Evolutionary conservation across 2,329 filamentous ascomycete genomes (phyloP), one percentile per base, ranked within the genome.

Genomic region (Sporothrix pallida): DNA sequence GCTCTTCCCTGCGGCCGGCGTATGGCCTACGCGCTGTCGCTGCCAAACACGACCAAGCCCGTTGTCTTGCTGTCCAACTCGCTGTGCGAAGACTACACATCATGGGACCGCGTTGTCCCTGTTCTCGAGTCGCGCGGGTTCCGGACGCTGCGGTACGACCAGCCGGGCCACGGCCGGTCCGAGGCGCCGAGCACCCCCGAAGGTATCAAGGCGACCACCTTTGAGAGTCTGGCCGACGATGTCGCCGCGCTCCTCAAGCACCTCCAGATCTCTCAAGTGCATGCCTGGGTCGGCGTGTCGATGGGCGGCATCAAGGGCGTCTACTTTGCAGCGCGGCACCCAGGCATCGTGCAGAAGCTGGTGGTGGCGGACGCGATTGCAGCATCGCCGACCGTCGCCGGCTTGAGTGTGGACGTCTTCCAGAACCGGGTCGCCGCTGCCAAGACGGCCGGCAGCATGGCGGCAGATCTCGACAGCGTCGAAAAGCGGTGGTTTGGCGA

Each of bases 231-330:
- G 10, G 58, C 70, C 23, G 58, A 63, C 56, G 70, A 84, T 68
- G 81, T 84, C 0, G 72, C 77, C 56, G 73, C 78, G n/a, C 80
- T 85, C 4, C 76, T 85, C 0, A 63, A 75, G 1, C 74, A 79
- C 17, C 78, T 84, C 3, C 75, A 76, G 7, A 79, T 84, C 46
- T 63, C 74, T 5, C 78, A 75, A 7, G 73, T 84, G 6, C 78
- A 83, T 72, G 80, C 81, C 2, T 86, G 83, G 84, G 78, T 86
- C 8, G 84, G 84, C 1, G 83, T 85, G 0, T 85, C 83, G 12
- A 84, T 86, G 82, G 84, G 84, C 26, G 84, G 82, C 8, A 80
- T 82, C 0, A 81, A 79, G 0, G 82, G 82, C 23, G 76, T 85
- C 68, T 80, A 80, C 73, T 85, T 85, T 75, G 79, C 79, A 0